Conservation (phyloP, 164 flowering plant species). For the Macadamia integrifolia region DNA sequence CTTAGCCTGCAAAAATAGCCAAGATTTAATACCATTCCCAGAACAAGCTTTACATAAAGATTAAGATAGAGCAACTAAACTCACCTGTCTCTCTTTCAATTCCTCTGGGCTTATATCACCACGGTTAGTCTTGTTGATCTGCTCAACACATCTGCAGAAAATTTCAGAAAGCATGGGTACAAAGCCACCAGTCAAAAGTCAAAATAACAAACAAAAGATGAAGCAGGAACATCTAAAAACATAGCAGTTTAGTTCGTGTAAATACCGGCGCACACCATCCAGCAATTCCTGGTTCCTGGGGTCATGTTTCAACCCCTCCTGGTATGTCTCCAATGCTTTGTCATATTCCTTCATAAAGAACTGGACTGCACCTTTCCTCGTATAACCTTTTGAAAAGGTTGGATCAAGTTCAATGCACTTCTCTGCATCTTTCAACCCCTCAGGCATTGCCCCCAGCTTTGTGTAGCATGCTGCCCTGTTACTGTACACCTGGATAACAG, state of each 20-base stretch:
- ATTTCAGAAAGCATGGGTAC: background rate
- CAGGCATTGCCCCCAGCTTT: conserved; percentile 88
- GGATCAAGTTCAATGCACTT: conserved; percentile 98
- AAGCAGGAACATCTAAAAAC: background rate
- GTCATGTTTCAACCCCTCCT: conserved; percentile 87
- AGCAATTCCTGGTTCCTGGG: conserved; percentile 71
- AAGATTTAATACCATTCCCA: background rate
- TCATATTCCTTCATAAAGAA: conserved; percentile 98
- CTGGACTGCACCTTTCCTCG: conserved; percentile 86
- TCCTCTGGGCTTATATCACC: conserved; percentile 92
- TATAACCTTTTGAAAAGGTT: conserved; percentile 85
- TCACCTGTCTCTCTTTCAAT: conserved; percentile 92
- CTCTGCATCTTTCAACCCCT: conserved; percentile 94
- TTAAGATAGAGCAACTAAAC: background rate
- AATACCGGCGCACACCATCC: conserved; percentile 77
- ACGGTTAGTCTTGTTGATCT: conserved; percentile 84
- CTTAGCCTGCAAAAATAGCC: conserved; percentile 54
- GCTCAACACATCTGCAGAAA: conserved; percentile 76
- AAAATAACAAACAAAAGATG: background rate
- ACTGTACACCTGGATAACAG: conserved; percentile 69
- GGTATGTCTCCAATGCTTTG: conserved; percentile 94
- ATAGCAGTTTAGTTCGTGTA: no score
- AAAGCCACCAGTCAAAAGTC: background rate
- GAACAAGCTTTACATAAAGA: background rate
- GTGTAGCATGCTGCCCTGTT: conserved; percentile 98